phyloP scores from a whole-genome alignment of 768 basidiomycete species.

The Lactifluus volemus region DNA sequence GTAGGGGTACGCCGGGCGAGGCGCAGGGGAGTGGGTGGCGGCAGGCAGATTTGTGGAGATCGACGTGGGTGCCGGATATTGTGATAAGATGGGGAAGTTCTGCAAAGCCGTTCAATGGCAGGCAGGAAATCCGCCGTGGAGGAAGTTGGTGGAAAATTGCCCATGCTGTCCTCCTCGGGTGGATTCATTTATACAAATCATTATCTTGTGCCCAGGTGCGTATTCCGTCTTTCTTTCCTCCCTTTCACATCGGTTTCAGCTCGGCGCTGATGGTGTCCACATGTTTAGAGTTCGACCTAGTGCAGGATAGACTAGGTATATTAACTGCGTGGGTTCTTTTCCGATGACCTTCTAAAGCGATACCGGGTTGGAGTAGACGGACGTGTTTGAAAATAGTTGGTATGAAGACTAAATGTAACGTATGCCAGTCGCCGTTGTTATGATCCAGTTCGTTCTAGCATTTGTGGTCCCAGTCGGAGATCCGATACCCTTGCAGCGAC shows the following conservation, averaged over 20 bases:
- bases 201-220: slow-evolving; percentile 4
- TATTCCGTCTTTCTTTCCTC: not conserved
- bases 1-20: slow-evolving; percentile 57
- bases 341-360: not conserved
- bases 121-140: not conserved
- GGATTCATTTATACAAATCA: not conserved
- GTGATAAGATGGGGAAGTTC: not conserved
- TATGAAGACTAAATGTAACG: not conserved
- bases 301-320: not conserved
- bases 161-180: not conserved
- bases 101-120: not conserved
- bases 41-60: not conserved
- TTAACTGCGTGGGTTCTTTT: not conserved
- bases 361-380: not conserved
- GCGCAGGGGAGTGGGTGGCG: slow-evolving; percentile 30
- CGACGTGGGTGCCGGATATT: not conserved
- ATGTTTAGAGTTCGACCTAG: not conserved
- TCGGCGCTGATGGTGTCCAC: not conserved
- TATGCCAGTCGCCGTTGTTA: not conserved
- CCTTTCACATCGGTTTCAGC: too few relatives aligned
- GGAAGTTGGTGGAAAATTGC: not conserved
- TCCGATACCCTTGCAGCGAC: not conserved
- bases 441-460: not conserved
- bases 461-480: not conserved
- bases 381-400: not conserved